phyloP scores from a whole-genome alignment of 805 yeast species.

The Monosporozyma servazzii region DNA sequence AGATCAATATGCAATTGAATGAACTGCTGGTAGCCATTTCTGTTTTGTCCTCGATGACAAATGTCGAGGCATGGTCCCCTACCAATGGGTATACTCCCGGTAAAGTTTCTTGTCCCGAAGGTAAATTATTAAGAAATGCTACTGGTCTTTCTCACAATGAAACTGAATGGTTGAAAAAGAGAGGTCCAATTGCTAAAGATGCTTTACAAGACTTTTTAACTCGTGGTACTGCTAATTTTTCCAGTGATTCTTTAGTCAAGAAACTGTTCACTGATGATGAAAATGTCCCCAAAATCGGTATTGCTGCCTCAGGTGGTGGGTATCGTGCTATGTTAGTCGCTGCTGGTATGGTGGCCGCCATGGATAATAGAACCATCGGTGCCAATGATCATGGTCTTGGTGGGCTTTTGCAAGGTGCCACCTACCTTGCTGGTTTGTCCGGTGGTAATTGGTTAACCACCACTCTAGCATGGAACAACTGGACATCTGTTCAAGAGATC shows the following conservation, averaged over 20 bases:
- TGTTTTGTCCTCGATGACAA: background rate
- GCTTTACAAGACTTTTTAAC: slow-evolving; percentile 39
- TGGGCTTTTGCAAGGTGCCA: slow-evolving; percentile 61
- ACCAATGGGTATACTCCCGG: slow-evolving; percentile 56
- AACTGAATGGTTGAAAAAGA: slow-evolving; percentile 40
- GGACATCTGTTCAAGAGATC: slow-evolving; percentile 60
- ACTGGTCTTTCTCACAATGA: slow-evolving; percentile 39
- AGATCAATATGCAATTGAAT: background rate
- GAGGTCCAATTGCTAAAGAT: slow-evolving; percentile 39
- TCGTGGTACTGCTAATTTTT: slow-evolving; percentile 29
- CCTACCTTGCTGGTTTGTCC: slow-evolving; percentile 67
- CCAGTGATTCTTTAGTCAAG: slow-evolving; percentile 12
- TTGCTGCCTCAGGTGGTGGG: slow-evolving; percentile 80
- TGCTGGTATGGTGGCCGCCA: slow-evolving; percentile 74
- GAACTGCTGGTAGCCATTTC: background rate
- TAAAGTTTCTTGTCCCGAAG: slow-evolving; percentile 38
- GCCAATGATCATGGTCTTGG: slow-evolving; percentile 53
- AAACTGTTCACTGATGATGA: slow-evolving; percentile 20
- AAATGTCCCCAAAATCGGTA: slow-evolving; percentile 39
- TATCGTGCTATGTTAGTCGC: slow-evolving; percentile 83
- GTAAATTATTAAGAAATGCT: slow-evolving; percentile 41
- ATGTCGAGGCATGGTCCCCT: slow-evolving; percentile 40
- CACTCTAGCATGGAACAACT: slow-evolving; percentile 58
- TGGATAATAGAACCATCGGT: slow-evolving; percentile 64
- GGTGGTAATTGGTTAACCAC: slow-evolving; percentile 84